Conservation (phyloP, 139 green algal genomes). For the Yamagishiella unicocca region DNA sequence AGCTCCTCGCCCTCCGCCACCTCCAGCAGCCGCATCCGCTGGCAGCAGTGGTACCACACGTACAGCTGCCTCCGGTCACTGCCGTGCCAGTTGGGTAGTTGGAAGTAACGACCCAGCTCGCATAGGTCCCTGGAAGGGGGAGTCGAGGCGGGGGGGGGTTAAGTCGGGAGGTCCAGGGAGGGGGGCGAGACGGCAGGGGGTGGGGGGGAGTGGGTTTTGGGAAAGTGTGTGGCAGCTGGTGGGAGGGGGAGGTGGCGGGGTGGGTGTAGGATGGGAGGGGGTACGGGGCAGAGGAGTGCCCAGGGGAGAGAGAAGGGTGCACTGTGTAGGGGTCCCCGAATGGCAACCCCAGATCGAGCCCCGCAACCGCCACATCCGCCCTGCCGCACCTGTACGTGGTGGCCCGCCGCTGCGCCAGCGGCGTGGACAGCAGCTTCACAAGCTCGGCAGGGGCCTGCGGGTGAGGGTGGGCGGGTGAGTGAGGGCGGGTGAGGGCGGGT, state of each 20-base stretch:
- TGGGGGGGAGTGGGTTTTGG: background rate
- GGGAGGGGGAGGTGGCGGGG: background rate
- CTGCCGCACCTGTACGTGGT: slow-evolving; percentile 10
- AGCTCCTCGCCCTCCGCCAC: slow-evolving; percentile 1
- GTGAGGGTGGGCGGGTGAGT: too few relatives aligned
- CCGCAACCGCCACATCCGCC: background rate
- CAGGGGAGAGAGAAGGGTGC: too few relatives aligned
- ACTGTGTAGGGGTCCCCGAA: too few relatives aligned
- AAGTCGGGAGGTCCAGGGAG: background rate
- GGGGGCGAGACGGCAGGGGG: background rate
- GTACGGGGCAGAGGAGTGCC: background rate
- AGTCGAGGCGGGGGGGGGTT: background rate
- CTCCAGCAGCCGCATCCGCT: slow-evolving; percentile 39
- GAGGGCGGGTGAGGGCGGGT: too few relatives aligned
- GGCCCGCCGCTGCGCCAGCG: background rate
- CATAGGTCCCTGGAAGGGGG: slow-evolving; percentile 20
- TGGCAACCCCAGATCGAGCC: too few relatives aligned
- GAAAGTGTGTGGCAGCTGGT: background rate
- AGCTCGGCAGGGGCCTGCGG: slow-evolving; percentile 7
- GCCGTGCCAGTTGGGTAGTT: slow-evolving; percentile 17
- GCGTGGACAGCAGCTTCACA: slow-evolving; percentile 13
- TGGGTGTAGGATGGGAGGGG: background rate
- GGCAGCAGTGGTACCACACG: slow-evolving; percentile 47
- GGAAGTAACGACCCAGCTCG: slow-evolving; percentile 17
- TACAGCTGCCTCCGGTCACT: slow-evolving; percentile 22